These are phyloP conservation scores for Eimeria falciformis DNA, from an alignment of 169 alveolate genomes.

Conservation along the genomic window DNA sequence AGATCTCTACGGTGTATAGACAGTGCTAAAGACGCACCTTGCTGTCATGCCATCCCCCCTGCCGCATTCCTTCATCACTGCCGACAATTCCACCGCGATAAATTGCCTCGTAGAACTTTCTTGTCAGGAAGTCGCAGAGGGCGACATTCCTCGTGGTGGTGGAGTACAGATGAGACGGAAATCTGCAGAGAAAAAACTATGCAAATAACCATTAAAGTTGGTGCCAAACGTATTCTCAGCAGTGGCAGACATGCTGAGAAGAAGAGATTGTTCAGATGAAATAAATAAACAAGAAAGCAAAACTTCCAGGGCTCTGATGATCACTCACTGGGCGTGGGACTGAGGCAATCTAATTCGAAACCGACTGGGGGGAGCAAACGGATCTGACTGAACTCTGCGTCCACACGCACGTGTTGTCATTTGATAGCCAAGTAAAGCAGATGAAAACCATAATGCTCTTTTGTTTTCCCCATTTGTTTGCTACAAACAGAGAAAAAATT, in stretches of 20 bases:
- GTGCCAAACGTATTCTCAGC: conserved; percentile 76
- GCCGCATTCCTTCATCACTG: conserved; percentile 30
- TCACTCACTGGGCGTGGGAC: conserved; percentile 75
- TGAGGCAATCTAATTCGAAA: conserved; percentile 82
- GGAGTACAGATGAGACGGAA: conserved; percentile 77
- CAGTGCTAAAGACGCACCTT: conserved; percentile 46
- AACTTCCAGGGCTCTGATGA: background rate
- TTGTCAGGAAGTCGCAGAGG: conserved; percentile 79
- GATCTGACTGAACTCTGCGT: conserved; percentile 85
- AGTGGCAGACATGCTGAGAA: conserved; percentile 70
- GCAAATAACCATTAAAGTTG: background rate
- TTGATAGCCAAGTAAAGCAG: no score
- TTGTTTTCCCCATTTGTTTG: no score
- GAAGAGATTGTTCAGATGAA: background rate
- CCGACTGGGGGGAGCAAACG: conserved; percentile 86
- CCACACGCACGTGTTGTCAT: background rate
- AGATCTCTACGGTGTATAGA: background rate
- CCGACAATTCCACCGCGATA: conserved; percentile 47
- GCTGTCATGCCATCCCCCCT: conserved; percentile 75
- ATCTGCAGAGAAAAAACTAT: conserved; percentile 27
- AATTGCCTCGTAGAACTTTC: conserved; percentile 59
- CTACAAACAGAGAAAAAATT: background rate
- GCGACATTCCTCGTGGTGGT: conserved; percentile 80
- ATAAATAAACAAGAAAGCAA: background rate
- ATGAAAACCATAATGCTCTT: no score